phyloP scores from a whole-genome alignment of 2,329 filamentous ascomycete genomes.

The Xenosphaeropsis pyriputrescens region DNA sequence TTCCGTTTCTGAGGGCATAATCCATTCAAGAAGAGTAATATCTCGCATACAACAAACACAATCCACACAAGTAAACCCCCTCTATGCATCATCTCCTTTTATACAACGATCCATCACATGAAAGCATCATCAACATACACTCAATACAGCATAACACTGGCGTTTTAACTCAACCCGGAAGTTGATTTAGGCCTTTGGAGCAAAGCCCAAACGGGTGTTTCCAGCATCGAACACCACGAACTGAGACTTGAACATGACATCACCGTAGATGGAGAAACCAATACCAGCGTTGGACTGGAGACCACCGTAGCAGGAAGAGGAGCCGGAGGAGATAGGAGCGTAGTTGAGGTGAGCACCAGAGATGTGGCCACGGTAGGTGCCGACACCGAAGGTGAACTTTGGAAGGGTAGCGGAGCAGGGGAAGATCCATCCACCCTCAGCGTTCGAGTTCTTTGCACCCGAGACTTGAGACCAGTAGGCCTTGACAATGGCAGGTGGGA shows the following conservation, averaged over 20 bases:
- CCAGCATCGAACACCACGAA: slow-evolving; percentile 42
- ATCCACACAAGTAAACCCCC: too few relatives aligned
- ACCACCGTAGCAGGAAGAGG: slow-evolving; percentile 40
- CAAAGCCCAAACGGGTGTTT: slow-evolving; percentile 37
- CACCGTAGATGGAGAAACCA: slow-evolving; percentile 35
- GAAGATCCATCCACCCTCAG: slow-evolving; percentile 22
- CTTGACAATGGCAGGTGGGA: slow-evolving; percentile 20
- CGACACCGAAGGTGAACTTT: slow-evolving; percentile 21
- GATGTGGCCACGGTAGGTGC: slow-evolving; percentile 14
- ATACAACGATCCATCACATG: too few relatives aligned
- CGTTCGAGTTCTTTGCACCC: slow-evolving; percentile 19
- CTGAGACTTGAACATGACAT: slow-evolving; percentile 46
- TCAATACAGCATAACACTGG: too few relatives aligned
- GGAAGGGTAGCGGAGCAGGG: slow-evolving; percentile 20
- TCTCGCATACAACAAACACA: too few relatives aligned
- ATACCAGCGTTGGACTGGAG: slow-evolving; percentile 25
- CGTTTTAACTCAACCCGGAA: too few relatives aligned
- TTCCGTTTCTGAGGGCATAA: too few relatives aligned
- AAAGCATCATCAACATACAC: too few relatives aligned
- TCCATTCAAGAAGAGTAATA: too few relatives aligned
- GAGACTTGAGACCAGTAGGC: slow-evolving; percentile 23
- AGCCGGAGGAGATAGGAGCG: slow-evolving; percentile 3
- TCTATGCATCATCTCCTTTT: too few relatives aligned
- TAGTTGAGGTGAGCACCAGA: slow-evolving; percentile 20
- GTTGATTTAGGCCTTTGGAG: slow-evolving; percentile 14